Evolutionary conservation across 176 grass and related monocot genomes (phyloP), one percentile per base, ranked within the genome.

Genomic region (Aegilops longissima): DNA sequence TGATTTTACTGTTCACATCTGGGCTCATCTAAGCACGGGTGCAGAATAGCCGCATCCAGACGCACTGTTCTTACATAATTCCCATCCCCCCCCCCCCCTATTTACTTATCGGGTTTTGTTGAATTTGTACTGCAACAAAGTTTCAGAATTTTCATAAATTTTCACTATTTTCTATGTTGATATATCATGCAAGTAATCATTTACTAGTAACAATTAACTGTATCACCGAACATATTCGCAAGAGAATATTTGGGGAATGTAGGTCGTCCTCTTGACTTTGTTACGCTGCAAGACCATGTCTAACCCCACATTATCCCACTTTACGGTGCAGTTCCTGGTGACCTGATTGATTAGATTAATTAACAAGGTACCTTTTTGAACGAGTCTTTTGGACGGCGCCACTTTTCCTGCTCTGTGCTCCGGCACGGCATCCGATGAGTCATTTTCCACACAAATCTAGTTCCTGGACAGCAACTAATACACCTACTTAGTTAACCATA

Each of bases 401-500:
- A 51, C 63, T 81, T 81, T 80, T 31, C 38, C 23, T 66, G 16
- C 31, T 33, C 31, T 47, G 21, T 49, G 79, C 39, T 66, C 39
- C 9, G 45, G 5, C 79, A 81, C 23, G 16, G 9, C 61, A 81
- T 11, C 24, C 11, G 17, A 66, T 49, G 39, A 67, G 24, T 66
- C 79, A 66, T 66, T 80, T 66, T 80, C 63, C 79, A 74, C 39
- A 66, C 61, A 47, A 21, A 80, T 49, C 39, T 62, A 42, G 77
- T 42, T 25, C n/a, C 35, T 0, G 59, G 35, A 64, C 77, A 80
- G 4, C 58, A 42, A 80, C 77, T 59, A 59, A 59, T 59, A 23
- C 75, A 21, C 75, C 5, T 38, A 14, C n/a, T 73, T 73, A 47
- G 39, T 74, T 16, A 45, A 74, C 2, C 23, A 74, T 74, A 74